A percentile compares a stretch with the other conserved stretches of the same genome.
These are phyloP conservation scores for Plenodomus tracheiphilus DNA, from an alignment of 2,329 filamentous ascomycete genomes.

Conservation along the genomic window DNA sequence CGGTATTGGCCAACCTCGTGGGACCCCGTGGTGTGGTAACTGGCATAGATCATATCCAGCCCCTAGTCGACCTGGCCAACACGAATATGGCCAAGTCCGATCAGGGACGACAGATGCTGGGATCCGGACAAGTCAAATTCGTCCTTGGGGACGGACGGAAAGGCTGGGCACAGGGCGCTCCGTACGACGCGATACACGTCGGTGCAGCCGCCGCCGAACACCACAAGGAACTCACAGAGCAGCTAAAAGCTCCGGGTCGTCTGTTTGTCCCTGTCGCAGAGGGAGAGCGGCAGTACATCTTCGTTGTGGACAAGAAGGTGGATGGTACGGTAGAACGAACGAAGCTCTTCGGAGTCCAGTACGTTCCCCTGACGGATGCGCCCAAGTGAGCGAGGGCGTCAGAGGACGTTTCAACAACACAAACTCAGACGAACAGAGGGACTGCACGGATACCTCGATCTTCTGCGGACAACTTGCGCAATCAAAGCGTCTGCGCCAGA, in stretches of 20 bases:
- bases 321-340: constrained; percentile 59
- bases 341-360: constrained; percentile 71
- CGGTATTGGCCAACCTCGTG: constrained; percentile 80
- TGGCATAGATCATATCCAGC: constrained; percentile 55
- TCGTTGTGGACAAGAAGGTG: constrained; percentile 72
- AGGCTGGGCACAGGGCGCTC: constrained; percentile 51
- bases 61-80: constrained; percentile 47
- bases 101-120: constrained; percentile 60
- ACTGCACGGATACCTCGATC: no score
- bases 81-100: constrained; percentile 50
- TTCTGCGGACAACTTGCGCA: no score
- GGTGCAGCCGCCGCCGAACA: constrained; percentile 80
- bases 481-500: neutral
- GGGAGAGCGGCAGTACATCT: constrained; percentile 65
- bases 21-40: constrained; percentile 52
- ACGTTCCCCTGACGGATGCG: constrained; percentile 76
- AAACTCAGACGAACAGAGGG: no score
- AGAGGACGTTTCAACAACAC: neutral
- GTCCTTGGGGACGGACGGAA: constrained; percentile 68
- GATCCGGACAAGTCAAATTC: constrained; percentile 68
- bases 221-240: constrained; percentile 72
- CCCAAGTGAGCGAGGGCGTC: constrained; percentile 41
- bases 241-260: constrained; percentile 77
- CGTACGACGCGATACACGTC: constrained; percentile 94
- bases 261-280: constrained; percentile 78